A percentile compares a stretch with the other conserved stretches of the same genome.
phyloP scores from a whole-genome alignment of 139 green algal genomes.

The Nannochloris sp. region DNA sequence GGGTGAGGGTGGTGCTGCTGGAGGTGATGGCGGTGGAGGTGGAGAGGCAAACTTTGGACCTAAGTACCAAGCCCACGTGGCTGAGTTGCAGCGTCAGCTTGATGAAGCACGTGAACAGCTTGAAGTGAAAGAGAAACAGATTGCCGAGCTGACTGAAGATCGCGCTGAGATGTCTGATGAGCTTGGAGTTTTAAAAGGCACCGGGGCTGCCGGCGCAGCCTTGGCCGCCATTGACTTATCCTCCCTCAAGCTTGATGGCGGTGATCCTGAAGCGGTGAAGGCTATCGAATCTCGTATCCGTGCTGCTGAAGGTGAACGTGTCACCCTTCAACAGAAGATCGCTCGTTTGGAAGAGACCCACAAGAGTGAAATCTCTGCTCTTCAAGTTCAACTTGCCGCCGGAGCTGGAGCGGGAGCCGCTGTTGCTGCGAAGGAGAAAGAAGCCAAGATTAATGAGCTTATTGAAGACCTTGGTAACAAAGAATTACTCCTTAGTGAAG shows the following conservation, averaged over 20 bases:
- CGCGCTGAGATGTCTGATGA: conserved; percentile 47
- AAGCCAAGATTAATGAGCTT: conserved; percentile 67
- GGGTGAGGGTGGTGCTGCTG: not conserved
- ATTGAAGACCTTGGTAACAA: conserved; percentile 70
- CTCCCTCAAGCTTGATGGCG: conserved; percentile 15
- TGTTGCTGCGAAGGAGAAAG: conserved; percentile 52
- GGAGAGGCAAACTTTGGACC: conserved; percentile 56
- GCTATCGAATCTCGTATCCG: conserved; percentile 41
- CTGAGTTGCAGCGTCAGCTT: conserved; percentile 70
- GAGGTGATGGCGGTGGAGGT: not conserved
- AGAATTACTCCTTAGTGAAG: conserved; percentile 45
- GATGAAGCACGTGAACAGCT: conserved; percentile 45
- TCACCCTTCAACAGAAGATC: conserved; percentile 76
- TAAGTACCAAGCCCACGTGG: conserved; percentile 83
- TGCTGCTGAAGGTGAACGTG: conserved; percentile 12
- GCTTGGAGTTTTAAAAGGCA: conserved; percentile 31
- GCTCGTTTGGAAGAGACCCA: conserved; percentile 58
- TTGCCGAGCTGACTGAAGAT: conserved; percentile 40
- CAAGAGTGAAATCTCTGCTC: conserved; percentile 33
- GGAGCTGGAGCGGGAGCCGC: not conserved
- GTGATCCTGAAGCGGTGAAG: conserved; percentile 35
- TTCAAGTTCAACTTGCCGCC: conserved; percentile 17
- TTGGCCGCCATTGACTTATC: conserved; percentile 1
- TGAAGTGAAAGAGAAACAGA: conserved; percentile 40
- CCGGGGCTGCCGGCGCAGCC: not conserved